phyloP scores from a whole-genome alignment of 176 grass and related monocot species.

The Raddia guianensis region DNA sequence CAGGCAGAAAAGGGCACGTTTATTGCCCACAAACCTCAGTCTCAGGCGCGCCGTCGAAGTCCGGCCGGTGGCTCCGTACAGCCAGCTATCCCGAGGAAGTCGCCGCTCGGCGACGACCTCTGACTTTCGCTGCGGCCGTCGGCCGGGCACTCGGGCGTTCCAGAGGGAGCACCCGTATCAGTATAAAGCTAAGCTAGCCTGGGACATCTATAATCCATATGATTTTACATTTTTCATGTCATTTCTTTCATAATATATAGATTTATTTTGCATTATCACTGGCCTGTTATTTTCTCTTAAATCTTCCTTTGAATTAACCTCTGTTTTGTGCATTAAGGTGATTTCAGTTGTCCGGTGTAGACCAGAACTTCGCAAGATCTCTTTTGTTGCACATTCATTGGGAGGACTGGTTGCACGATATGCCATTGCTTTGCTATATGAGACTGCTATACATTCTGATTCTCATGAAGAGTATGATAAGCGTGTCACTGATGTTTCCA shows the following conservation, averaged over 20 bases:
- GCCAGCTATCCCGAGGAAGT: no score
- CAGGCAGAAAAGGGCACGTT: no score
- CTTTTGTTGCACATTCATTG: slow-evolving; percentile 90
- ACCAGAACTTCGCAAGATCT: slow-evolving; percentile 79
- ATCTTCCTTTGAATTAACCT: slow-evolving; percentile 27
- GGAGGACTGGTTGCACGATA: slow-evolving; percentile 98
- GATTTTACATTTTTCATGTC: slow-evolving; percentile 6
- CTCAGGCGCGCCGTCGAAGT: no score
- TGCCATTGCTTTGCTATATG: slow-evolving; percentile 74
- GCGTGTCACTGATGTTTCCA: slow-evolving; percentile 28
- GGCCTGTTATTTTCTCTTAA: background rate
- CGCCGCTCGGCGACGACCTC: no score
- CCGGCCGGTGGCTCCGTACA: no score
- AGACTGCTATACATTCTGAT: slow-evolving; percentile 21
- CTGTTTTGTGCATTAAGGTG: slow-evolving; percentile 56
- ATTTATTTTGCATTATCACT: background rate
- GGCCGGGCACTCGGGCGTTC: no score
- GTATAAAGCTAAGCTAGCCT: background rate
- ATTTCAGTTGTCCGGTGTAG: slow-evolving; percentile 52
- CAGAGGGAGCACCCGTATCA: no score
- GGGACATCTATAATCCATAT: background rate
- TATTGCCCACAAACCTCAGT: no score
- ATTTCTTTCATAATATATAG: slow-evolving; percentile 8
- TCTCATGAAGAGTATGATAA: slow-evolving; percentile 39
- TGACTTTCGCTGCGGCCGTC: no score